A percentile compares a stretch with the other conserved stretches of the same genome.
Evolutionary conservation across 768 basidiomycete genomes (phyloP).

Genomic region (Pleurotus eryngii): DNA sequence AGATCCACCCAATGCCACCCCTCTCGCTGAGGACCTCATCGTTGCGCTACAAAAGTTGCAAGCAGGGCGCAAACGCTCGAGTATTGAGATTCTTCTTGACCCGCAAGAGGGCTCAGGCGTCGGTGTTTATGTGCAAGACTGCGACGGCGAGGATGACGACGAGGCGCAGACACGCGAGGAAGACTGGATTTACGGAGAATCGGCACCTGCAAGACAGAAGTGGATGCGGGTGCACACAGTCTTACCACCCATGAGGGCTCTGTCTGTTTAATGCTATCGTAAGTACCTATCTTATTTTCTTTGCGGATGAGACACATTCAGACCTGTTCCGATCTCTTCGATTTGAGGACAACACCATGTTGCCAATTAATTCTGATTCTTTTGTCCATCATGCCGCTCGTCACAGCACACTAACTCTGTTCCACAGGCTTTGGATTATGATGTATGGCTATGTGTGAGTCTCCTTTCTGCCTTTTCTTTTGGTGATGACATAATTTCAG

Average conservation of each 20-base stretch:
- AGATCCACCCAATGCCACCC: slow-evolving; percentile 81
- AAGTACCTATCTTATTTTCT: slow-evolving; percentile 3
- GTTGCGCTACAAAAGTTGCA: slow-evolving; percentile 72
- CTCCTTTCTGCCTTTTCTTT: slow-evolving; percentile 7
- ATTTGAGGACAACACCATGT: slow-evolving; percentile 59
- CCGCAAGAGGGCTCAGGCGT: slow-evolving; percentile 71
- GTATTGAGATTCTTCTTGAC: slow-evolving; percentile 59
- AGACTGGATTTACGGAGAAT: slow-evolving; percentile 65
- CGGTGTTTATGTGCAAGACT: slow-evolving; percentile 77
- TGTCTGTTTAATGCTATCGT: slow-evolving; percentile 16
- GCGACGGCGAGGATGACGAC: slow-evolving; percentile 38
- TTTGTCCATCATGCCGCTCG: slow-evolving; percentile 7
- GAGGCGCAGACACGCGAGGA: slow-evolving; percentile 38
- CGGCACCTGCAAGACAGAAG: slow-evolving; percentile 46
- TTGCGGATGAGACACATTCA: slow-evolving; percentile 64
- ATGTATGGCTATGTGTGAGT: slow-evolving; percentile 8
- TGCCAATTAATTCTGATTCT: slow-evolving; percentile 54
- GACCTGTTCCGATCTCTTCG: slow-evolving; percentile 71
- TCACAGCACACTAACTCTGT: slow-evolving; percentile 10
- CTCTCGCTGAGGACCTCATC: slow-evolving; percentile 88
- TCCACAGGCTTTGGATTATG: not conserved
- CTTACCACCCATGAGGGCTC: slow-evolving; percentile 47
- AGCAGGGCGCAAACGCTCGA: slow-evolving; percentile 35
- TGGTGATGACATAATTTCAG: slow-evolving; percentile 54
- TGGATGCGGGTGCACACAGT: slow-evolving; percentile 54